These are phyloP conservation scores for Lathyrus sativus DNA, from an alignment of 306 rosid species.

Conservation along the genomic window DNA sequence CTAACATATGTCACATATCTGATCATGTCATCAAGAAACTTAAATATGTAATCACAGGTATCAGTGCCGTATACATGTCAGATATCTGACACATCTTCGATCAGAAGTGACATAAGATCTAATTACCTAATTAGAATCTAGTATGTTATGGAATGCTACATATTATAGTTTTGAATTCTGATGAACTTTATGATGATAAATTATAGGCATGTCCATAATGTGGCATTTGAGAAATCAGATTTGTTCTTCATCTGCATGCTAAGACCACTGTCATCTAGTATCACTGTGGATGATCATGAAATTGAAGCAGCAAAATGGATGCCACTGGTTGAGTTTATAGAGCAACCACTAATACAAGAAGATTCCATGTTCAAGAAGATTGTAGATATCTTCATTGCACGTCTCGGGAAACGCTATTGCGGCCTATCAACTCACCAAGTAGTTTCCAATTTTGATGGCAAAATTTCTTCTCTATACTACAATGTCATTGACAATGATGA, in stretches of 20 bases:
- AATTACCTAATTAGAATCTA: background rate
- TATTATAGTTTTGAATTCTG: conserved; percentile 10
- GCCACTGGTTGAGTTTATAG: conserved; percentile 81
- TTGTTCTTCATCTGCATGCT: conserved; percentile 94
- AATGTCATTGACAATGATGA: conserved; percentile 57
- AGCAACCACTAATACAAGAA: conserved; percentile 78
- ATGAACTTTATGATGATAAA: conserved; percentile 26
- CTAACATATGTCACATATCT: background rate
- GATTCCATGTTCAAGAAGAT: conserved; percentile 85
- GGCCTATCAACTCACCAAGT: conserved; percentile 73
- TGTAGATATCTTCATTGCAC: conserved; percentile 73
- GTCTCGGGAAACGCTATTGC: conserved; percentile 67
- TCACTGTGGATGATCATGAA: conserved; percentile 76
- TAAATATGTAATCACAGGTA: background rate
- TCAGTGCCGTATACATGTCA: too few relatives aligned
- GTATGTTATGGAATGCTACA: background rate
- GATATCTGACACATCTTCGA: too few relatives aligned
- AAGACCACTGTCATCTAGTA: conserved; percentile 67
- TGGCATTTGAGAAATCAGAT: conserved; percentile 91
- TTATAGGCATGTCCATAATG: conserved; percentile 84
- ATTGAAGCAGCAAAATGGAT: conserved; percentile 97
- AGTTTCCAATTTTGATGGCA: conserved; percentile 83
- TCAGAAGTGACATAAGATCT: background rate
- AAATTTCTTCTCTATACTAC: conserved; percentile 71
- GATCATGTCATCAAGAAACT: background rate